These are phyloP conservation scores for Lodderomyces elongisporus DNA, from an alignment of 1,139 yeast genomes.

Conservation along the genomic window DNA sequence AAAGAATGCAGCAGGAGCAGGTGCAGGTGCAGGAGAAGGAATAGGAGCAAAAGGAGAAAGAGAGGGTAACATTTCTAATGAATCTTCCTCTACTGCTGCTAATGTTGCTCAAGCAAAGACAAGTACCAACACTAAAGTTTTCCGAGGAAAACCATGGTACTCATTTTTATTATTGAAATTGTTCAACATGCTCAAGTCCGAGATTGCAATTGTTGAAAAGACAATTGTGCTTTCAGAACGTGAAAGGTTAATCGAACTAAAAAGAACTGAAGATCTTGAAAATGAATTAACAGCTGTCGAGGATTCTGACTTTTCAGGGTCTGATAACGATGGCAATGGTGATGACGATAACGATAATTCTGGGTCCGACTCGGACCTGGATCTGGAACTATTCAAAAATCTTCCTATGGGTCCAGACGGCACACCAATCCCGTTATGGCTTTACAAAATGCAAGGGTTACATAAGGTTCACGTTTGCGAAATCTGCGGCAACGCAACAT, in stretches of 20 bases:
- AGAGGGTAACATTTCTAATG: background rate
- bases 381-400: slow-evolving; percentile 32
- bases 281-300: slow-evolving; percentile 21
- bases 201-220: slow-evolving; percentile 63
- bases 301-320: slow-evolving; percentile 21
- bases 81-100: too few relatives aligned
- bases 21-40: too few relatives aligned
- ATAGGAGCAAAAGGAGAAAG: too few relatives aligned
- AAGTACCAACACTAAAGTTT: background rate
- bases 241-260: slow-evolving; percentile 54
- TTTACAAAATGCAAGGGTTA: slow-evolving; percentile 83
- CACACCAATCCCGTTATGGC: slow-evolving; percentile 88
- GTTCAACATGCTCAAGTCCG: slow-evolving; percentile 34
- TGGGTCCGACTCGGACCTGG: slow-evolving; percentile 16
- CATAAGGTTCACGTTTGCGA: slow-evolving; percentile 75
- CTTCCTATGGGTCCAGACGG: slow-evolving; percentile 88
- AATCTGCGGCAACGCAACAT: slow-evolving; percentile 73
- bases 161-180: slow-evolving; percentile 36
- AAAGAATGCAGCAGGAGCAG: slow-evolving; percentile 30
- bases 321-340: slow-evolving; percentile 15
- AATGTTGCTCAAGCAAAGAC: background rate
- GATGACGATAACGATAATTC: too few relatives aligned
- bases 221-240: slow-evolving; percentile 67
- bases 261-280: slow-evolving; percentile 11
- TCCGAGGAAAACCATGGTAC: slow-evolving; percentile 5